Base-by-base conservation (phyloP, 1,139 yeast species). In the Taphrina communis region DNA sequence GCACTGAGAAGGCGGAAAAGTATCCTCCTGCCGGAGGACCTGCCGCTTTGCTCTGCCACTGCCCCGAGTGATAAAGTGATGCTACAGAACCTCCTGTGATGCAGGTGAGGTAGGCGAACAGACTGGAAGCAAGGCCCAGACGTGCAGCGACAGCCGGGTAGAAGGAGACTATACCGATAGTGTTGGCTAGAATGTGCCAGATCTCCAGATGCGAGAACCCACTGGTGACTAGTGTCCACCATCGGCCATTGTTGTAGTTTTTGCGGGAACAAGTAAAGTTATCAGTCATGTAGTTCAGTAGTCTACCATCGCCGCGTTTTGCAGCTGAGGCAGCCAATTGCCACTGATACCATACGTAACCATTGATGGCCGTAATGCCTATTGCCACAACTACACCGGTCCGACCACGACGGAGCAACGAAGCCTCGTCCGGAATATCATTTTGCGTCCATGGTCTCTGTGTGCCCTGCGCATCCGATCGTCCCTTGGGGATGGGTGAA, bases 171-270 rank as follows among this genome's bases (percentile, higher is more conserved):
- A 63, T 39, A 46, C 67, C 67, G n/a, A 63, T 42, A 8, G 67
- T 63, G 48, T 63, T 63, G 12, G 61, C 67, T n/a, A 46, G 9
- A 19, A 63, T 38, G 59, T 63, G 67, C 67, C 67, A 63, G 14
- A 63, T 14, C 8, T 53, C 44, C 11, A 53, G 21, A 46, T 63
- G 67, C 12, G 61, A 53, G 36, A 63, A 63, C 14, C 67, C 67
- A 17, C 59, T 42, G 14, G 61, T 53, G 38, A 63, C 41, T 12
- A 55, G 11, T 12, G 67, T 63, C 38, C 52, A 57, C 67, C 67
- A 63, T 41, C 67, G 35, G 41, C 59, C 61, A 21, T 44, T 55
- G 14, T 53, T 44, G 39, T 57, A 63, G 21, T 63, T 63, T 21
- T 25, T 42, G 25, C 46, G 19, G 9, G 67, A 63, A 31, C 59